These are phyloP conservation scores for Nothophytophthora sp. DNA, from an alignment of 352 stramenopile genomes.

Conservation along the genomic window DNA sequence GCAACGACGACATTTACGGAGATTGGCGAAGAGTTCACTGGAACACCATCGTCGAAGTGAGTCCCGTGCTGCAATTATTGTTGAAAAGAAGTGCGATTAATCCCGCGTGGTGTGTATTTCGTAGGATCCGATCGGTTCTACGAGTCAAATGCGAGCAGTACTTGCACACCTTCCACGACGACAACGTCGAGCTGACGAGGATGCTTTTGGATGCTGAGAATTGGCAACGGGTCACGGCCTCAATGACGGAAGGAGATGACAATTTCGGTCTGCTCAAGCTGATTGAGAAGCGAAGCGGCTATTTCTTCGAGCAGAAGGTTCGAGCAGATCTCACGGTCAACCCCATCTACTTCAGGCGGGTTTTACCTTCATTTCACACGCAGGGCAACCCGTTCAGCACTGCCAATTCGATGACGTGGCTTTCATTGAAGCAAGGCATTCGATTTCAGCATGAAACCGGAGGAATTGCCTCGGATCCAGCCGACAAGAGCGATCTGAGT, in stretches of 20 bases:
- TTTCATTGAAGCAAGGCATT: conserved; percentile 59
- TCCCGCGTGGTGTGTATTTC: neutral
- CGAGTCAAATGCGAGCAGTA: conserved; percentile 84
- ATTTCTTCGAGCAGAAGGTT: conserved; percentile 56
- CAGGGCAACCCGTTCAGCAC: conserved; percentile 69
- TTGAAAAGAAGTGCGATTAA: conserved; percentile 1
- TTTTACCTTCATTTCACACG: conserved; percentile 63
- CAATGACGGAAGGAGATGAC: conserved; percentile 46
- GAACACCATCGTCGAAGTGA: conserved; percentile 66
- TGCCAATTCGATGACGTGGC: conserved; percentile 52
- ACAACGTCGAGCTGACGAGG: conserved; percentile 79
- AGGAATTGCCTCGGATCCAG: neutral
- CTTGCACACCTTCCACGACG: conserved; percentile 74
- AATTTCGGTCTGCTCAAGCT: conserved; percentile 53
- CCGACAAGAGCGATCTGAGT: conserved; percentile 3
- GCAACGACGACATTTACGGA: conserved; percentile 75
- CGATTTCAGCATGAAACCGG: conserved; percentile 44
- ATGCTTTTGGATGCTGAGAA: conserved; percentile 89
- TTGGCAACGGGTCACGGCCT: conserved; percentile 70
- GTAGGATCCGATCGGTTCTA: conserved; percentile 65
- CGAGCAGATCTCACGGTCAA: conserved; percentile 39
- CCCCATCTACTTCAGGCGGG: conserved; percentile 67
- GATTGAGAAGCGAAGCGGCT: conserved; percentile 82
- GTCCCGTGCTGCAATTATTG: conserved; percentile 8
- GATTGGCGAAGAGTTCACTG: conserved; percentile 87